Base-by-base conservation (phyloP, 2,329 filamentous ascomycete species). In the Penicillium sp. region DNA sequence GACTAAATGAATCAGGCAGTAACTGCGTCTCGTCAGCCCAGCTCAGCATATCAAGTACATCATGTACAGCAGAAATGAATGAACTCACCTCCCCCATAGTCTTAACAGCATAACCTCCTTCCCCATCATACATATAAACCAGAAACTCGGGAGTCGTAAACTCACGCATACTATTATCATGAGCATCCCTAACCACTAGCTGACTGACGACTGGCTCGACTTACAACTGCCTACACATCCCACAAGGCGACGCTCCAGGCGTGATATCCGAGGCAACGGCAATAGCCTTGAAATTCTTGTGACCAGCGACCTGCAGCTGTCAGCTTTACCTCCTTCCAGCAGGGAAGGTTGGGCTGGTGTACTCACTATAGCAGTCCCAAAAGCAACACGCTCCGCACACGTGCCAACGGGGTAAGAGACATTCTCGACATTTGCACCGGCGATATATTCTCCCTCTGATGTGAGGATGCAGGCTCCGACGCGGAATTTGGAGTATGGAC, bases 211-310 rank as follows among this genome's bases (percentile, higher is more conserved):
- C 14, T 39, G n/a, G n/a, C n/a, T n/a, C n/a, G n/a, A 67, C 70
- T 39, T 71, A 91, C 88, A 93, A 96, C 72, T 97, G 93, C 66
- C 93, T 82, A 73, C 93, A 97, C 92, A 96, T 97, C 51, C 94
- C 94, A 71, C 94, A 99, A 0, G 94, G 94, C 58, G 87, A 79
- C 3, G 77, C 77, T 3, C 87, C 85, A 26, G 85, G 84, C 28
- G 74, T 76, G 37, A 90, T 88, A 70, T 97, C 90, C 5, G 92
- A 95, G 6, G 90, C 84, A 3, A 99, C 92, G 14, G 90, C 93
- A 19, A 99, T 75, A 18, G 92, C 93, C 67, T 85, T 87, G 76
- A 95, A 91, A 34, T 77, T 69, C 31, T 70, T 76, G 58, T 78
- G 75, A n/a, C 74, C 79, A 21, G 73, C 75, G 24, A 75, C 74